These are phyloP conservation scores for Mucor saturninus DNA, from an alignment of 371 early-diverging fungal species.

Conservation along the genomic window DNA sequence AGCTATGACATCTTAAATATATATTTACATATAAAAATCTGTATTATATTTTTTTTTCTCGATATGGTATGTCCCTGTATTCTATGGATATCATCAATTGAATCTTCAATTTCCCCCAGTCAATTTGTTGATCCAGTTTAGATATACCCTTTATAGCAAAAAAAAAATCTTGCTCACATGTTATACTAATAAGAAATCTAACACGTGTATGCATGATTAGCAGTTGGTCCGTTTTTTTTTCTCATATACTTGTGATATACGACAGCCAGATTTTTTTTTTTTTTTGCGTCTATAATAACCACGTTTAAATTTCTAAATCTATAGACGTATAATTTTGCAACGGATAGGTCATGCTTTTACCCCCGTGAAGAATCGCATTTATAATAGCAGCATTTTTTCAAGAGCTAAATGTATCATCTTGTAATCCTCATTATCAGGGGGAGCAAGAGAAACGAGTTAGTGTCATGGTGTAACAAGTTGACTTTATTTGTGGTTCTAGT, in stretches of 20 bases:
- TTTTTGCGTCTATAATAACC: neutral
- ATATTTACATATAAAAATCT: neutral
- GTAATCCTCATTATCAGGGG: neutral
- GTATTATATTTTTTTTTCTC: neutral
- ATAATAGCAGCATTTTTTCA: neutral
- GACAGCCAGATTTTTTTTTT: neutral
- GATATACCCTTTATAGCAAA: neutral
- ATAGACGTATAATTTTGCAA: neutral
- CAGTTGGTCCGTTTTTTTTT: conserved; percentile 7
- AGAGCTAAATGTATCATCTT: conserved; percentile 1
- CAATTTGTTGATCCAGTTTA: neutral
- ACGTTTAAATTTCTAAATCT: neutral
- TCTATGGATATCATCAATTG: neutral
- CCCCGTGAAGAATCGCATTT: neutral
- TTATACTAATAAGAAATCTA: conserved; percentile 5
- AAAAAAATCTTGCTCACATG: conserved; percentile 10
- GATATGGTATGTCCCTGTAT: neutral
- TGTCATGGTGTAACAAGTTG: neutral
- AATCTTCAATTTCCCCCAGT: neutral
- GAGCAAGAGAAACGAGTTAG: neutral
- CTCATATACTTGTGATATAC: conserved; percentile 2
- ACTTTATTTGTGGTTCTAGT: neutral
- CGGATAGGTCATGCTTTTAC: neutral
- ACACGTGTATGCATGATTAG: conserved; percentile 21
- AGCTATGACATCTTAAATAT: conserved; percentile 1